Percentiles rank a stretch among this genome's conserved stretches.
phyloP scores from a whole-genome alignment of 2,329 filamentous ascomycete genomes.

The Trichophyton rubrum region DNA sequence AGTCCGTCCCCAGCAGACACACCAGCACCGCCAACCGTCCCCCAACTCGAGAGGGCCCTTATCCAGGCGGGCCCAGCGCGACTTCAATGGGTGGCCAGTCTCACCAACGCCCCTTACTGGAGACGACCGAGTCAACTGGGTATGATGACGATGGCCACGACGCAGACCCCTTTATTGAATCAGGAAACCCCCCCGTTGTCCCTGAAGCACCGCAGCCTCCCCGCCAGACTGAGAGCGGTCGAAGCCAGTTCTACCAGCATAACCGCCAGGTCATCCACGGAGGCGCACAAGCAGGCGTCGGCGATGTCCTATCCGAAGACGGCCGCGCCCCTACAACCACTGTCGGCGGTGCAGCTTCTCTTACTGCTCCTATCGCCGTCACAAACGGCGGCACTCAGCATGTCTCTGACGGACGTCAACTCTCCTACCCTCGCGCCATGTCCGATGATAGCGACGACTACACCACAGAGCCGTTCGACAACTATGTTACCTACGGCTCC shows the following conservation, averaged over 20 bases:
- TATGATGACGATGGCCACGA: constrained; percentile 38
- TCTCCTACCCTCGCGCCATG: constrained; percentile 41
- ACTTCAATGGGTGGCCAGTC: constrained; percentile 21
- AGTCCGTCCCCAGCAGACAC: constrained; percentile 49
- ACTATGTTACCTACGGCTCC: constrained; percentile 36
- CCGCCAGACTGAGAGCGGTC: constrained; percentile 13
- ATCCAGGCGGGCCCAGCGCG: constrained; percentile 25
- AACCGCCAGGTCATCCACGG: constrained; percentile 22
- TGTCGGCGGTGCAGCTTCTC: constrained; percentile 41
- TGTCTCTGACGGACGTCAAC: constrained; percentile 49
- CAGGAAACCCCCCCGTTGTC: not conserved
- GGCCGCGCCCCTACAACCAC: constrained; percentile 40
- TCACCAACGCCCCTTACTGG: constrained; percentile 13
- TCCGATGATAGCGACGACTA: constrained; percentile 43
- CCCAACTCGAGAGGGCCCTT: constrained; percentile 35
- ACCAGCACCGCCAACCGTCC: constrained; percentile 35
- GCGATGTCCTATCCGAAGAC: constrained; percentile 57
- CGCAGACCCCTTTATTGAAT: constrained; percentile 51
- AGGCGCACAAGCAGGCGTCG: constrained; percentile 23
- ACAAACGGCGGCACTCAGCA: constrained; percentile 17
- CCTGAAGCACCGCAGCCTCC: not conserved
- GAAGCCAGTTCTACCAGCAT: constrained; percentile 31
- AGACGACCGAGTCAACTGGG: constrained; percentile 34
- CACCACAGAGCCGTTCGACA: constrained; percentile 39
- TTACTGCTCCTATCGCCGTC: constrained; percentile 37